These are phyloP conservation scores for Hypoxylon sp. DNA, from an alignment of 2,329 filamentous ascomycete species.

Conservation along the genomic window DNA sequence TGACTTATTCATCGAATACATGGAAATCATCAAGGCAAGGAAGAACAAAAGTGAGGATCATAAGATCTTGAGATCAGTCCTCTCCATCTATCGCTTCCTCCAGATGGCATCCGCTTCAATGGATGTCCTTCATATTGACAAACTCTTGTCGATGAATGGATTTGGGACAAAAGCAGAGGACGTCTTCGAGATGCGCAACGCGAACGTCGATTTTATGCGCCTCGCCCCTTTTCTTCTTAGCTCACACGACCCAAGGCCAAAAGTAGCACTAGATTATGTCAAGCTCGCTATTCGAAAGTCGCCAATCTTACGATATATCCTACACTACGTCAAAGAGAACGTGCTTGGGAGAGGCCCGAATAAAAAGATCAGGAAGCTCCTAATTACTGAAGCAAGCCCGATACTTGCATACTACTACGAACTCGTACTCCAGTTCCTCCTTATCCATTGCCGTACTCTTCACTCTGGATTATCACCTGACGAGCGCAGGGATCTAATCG, in stretches of 20 bases:
- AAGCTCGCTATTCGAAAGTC: conserved; percentile 39
- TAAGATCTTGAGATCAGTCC: neutral
- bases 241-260: conserved; percentile 18
- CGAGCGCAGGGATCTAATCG: conserved; percentile 38
- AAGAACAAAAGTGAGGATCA: conserved; percentile 17
- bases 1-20: conserved; percentile 35
- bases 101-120: conserved; percentile 42
- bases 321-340: conserved; percentile 39
- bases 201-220: conserved; percentile 30
- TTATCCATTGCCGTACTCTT: conserved; percentile 41
- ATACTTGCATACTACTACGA: conserved; percentile 47
- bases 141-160: conserved; percentile 26
- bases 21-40: conserved; percentile 33
- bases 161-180: conserved; percentile 29
- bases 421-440: conserved; percentile 42
- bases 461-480: conserved; percentile 37
- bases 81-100: conserved; percentile 26
- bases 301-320: conserved; percentile 42
- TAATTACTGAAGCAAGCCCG: conserved; percentile 41
- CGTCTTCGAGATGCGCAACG: conserved; percentile 37
- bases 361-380: conserved; percentile 41
- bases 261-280: conserved; percentile 37
- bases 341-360: conserved; percentile 26
- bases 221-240: conserved; percentile 37
- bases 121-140: conserved; percentile 39